A percentile compares a stretch with the other conserved stretches of the same genome.
These are phyloP conservation scores for Penicillium angulare DNA, from an alignment of 495 filamentous ascomycete species.

Conservation along the genomic window DNA sequence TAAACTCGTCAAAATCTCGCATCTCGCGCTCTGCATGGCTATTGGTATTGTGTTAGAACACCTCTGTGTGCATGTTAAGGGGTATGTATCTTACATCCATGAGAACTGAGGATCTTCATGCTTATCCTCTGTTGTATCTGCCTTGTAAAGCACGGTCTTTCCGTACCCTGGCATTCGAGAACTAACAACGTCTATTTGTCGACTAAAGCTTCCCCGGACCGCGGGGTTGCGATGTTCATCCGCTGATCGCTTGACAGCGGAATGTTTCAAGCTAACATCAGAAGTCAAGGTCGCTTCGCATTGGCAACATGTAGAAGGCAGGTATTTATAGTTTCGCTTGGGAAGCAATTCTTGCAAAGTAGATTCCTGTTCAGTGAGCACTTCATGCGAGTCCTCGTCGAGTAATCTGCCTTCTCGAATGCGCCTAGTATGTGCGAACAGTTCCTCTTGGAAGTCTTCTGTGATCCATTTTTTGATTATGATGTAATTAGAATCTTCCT, in stretches of 20 bases:
- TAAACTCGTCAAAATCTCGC: neutral
- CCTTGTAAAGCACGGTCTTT: neutral
- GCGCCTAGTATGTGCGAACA: neutral
- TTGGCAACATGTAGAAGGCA: neutral
- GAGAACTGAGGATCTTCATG: neutral
- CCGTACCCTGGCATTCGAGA: constrained; percentile 2
- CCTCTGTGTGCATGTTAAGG: too few species aligned
- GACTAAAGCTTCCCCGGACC: neutral
- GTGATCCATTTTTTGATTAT: neutral
- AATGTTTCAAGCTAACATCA: neutral
- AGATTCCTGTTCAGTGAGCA: neutral
- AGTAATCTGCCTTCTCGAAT: neutral
- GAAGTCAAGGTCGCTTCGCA: neutral
- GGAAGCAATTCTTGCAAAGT: neutral
- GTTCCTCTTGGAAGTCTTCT: neutral
- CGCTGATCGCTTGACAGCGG: neutral
- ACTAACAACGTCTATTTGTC: neutral
- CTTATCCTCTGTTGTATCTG: neutral
- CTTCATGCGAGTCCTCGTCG: neutral
- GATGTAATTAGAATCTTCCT: neutral
- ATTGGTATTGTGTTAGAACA: neutral
- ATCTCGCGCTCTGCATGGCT: neutral
- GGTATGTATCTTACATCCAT: constrained; percentile 5
- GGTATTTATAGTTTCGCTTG: neutral
- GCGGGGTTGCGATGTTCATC: neutral